Conservation (phyloP, 352 stramenopile species). For the Globisporangium cederbergense region DNA sequence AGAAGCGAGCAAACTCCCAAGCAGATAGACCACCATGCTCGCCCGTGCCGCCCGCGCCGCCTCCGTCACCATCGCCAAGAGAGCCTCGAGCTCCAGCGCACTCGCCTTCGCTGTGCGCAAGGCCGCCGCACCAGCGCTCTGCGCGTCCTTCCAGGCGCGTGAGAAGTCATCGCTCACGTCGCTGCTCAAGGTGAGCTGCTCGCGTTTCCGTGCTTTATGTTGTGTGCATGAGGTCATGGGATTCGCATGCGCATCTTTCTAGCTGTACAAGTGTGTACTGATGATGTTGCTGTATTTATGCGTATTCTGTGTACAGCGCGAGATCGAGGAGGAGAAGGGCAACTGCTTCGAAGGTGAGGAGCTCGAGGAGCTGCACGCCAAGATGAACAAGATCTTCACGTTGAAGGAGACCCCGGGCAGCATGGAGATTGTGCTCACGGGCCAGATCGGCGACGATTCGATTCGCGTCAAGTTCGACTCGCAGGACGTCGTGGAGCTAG, state of each 20-base stretch:
- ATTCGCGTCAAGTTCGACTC: conserved; percentile 82
- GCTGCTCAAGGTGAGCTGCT: conserved; percentile 30
- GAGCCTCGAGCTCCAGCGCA: conserved; percentile 17
- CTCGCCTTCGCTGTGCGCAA: conserved; percentile 14
- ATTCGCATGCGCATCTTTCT: neutral
- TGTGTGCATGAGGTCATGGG: neutral
- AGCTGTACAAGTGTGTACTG: neutral
- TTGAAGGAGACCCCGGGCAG: conserved; percentile 53
- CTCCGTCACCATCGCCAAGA: conserved; percentile 25
- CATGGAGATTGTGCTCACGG: conserved; percentile 67
- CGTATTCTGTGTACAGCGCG: conserved; percentile 32
- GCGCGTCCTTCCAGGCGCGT: conserved; percentile 40
- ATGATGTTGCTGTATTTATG: neutral
- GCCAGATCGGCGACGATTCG: conserved; percentile 41
- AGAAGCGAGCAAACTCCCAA: conserved; percentile 5
- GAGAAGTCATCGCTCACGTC: conserved; percentile 50
- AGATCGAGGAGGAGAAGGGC: conserved; percentile 79
- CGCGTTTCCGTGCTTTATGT: neutral
- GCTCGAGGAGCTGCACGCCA: conserved; percentile 62
- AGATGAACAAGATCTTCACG: conserved; percentile 66
- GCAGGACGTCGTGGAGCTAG: conserved; percentile 69
- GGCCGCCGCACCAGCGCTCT: conserved; percentile 17
- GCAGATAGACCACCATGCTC: conserved; percentile 29
- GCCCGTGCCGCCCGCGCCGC: conserved; percentile 38
- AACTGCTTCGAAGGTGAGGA: conserved; percentile 80